Percentiles rank a stretch among this genome's conserved stretches.
These are phyloP conservation scores for Stentor coeruleus DNA, from an alignment of 73 alveolate species.

Conservation along the genomic window DNA sequence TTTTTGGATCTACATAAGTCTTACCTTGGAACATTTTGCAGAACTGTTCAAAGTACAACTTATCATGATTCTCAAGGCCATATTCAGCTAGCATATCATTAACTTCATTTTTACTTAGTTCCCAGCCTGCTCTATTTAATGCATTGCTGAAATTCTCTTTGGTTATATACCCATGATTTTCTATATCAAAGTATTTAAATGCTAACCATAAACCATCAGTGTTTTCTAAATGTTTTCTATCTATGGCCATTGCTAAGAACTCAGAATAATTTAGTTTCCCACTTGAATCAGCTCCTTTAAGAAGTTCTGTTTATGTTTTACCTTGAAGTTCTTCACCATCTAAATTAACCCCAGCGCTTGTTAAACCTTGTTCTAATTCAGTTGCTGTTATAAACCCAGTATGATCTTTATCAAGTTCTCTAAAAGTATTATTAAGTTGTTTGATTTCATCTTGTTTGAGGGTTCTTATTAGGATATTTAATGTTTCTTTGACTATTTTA, in stretches of 20 bases:
- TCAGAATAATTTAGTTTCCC: constrained; percentile 32
- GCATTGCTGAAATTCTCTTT: too few species aligned
- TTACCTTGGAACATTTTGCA: too few species aligned
- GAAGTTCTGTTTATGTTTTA: too few species aligned
- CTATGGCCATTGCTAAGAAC: constrained; percentile 28
- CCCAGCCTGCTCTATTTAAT: too few species aligned
- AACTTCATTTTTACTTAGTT: too few species aligned
- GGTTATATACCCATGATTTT: too few species aligned
- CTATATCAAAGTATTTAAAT: constrained; percentile 33
- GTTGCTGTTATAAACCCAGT: constrained; percentile 34
- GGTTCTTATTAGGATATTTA: constrained; percentile 24
- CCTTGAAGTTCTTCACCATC: constrained; percentile 32
- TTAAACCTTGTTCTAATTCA: constrained; percentile 28
- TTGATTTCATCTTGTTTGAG: constrained; percentile 28
- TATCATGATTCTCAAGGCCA: too few species aligned
- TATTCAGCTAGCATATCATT: too few species aligned
- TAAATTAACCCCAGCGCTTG: constrained; percentile 28
- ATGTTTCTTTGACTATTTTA: constrained; percentile 29
- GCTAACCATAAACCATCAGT: constrained; percentile 37
- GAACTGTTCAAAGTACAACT: too few species aligned
- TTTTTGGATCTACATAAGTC: too few species aligned
- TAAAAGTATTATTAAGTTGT: constrained; percentile 23
- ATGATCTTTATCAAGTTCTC: constrained; percentile 39
- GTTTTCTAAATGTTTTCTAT: constrained; percentile 25
- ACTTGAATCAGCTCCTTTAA: neutral